Percentiles rank a stretch among this genome's conserved stretches.
Conservation (phyloP, 352 stramenopile genomes). For the Globisporangium cederbergense region DNA sequence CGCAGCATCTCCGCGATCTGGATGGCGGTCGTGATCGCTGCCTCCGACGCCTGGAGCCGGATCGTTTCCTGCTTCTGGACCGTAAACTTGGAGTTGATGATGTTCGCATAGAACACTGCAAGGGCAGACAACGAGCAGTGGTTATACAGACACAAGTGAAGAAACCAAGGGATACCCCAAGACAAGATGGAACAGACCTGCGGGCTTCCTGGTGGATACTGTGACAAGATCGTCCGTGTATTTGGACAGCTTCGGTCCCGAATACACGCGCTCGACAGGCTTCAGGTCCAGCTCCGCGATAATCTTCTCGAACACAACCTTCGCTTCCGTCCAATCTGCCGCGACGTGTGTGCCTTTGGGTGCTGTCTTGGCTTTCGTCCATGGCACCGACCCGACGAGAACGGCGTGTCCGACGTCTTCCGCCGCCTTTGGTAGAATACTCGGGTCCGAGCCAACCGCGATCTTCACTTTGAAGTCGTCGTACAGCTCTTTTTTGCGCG, state of each 20-base stretch:
- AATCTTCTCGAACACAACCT: conserved; percentile 34
- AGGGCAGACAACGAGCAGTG: background rate
- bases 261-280: conserved; percentile 34
- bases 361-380: conserved; percentile 19
- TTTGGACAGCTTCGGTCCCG: conserved; percentile 53
- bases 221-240: conserved; percentile 76
- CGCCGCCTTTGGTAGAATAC: conserved; percentile 23
- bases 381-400: conserved; percentile 54
- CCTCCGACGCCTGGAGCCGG: conserved; percentile 62
- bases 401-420: conserved; percentile 31
- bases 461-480: conserved; percentile 64
- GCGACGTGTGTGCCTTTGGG: background rate
- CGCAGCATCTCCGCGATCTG: conserved; percentile 69
- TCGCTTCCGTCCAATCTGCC: conserved; percentile 20
- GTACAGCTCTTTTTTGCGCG: conserved; percentile 60
- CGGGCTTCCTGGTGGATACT: conserved; percentile 62
- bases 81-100: conserved; percentile 78
- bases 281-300: conserved; percentile 46
- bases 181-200: conserved; percentile 30
- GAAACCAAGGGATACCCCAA: background rate
- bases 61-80: conserved; percentile 63
- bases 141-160: background rate
- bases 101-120: conserved; percentile 74
- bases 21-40: conserved; percentile 69
- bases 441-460: conserved; percentile 39